Conservation (phyloP, 495 filamentous ascomycete genomes). For the Rusavskia elegans region DNA sequence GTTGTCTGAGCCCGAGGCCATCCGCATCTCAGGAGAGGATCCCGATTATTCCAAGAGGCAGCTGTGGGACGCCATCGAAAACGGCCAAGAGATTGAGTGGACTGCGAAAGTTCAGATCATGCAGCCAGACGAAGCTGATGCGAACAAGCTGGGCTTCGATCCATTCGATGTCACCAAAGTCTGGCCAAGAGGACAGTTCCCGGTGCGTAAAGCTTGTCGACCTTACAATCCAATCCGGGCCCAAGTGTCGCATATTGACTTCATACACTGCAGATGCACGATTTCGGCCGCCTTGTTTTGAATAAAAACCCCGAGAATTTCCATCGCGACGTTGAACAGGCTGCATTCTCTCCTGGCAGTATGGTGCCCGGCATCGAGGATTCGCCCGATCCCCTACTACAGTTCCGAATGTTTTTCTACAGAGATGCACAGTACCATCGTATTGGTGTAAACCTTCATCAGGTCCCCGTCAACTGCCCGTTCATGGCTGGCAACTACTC, state of each 20-base stretch:
- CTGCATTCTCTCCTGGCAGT: conserved; percentile 31
- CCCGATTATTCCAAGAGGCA: conserved; percentile 39
- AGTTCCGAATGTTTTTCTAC: conserved; percentile 37
- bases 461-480: conserved; percentile 28
- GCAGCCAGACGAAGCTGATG: conserved; percentile 32
- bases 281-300: conserved; percentile 46
- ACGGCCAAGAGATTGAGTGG: conserved; percentile 30
- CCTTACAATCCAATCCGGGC: neutral
- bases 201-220: conserved; percentile 5
- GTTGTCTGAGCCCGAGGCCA: conserved; percentile 35
- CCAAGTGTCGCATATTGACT: neutral
- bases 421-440: conserved; percentile 34
- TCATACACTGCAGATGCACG: conserved; percentile 12
- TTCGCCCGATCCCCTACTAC: conserved; percentile 30
- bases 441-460: conserved; percentile 32
- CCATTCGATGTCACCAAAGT: conserved; percentile 39
- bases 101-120: conserved; percentile 36
- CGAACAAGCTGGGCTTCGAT: conserved; percentile 32
- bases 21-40: conserved; percentile 27
- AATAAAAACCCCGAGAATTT: conserved; percentile 61
- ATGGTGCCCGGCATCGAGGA: conserved; percentile 36
- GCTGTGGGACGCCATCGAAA: conserved; percentile 34
- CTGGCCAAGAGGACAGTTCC: conserved; percentile 27
- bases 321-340: conserved; percentile 39
- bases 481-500: conserved; percentile 28